Evolutionary conservation across 164 flowering plant species (phyloP).

Genomic region (Vitis riparia): DNA sequence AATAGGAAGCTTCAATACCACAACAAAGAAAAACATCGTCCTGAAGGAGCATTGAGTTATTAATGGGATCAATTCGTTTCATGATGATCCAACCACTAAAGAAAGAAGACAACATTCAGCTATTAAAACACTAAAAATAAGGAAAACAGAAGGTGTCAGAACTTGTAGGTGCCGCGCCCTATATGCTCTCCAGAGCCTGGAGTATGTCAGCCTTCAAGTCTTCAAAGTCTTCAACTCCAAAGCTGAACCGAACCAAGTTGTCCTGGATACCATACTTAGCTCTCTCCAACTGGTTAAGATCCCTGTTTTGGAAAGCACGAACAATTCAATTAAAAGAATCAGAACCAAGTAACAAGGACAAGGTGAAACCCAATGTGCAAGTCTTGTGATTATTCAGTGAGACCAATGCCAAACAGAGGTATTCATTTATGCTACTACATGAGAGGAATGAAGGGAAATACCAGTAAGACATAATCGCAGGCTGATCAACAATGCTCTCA

Average conservation of each 20-base stretch:
- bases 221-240: slow-evolving; percentile 91
- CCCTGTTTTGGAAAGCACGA: slow-evolving; percentile 49
- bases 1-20: neutral
- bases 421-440: too few species aligned
- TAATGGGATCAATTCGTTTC: neutral
- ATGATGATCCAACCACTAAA: slow-evolving; percentile 10
- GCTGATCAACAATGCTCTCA: slow-evolving; percentile 98
- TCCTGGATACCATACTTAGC: slow-evolving; percentile 77
- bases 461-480: slow-evolving; percentile 99
- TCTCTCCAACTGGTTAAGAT: slow-evolving; percentile 68
- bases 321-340: neutral
- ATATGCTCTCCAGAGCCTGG: slow-evolving; percentile 76
- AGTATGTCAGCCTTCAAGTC: slow-evolving; percentile 88
- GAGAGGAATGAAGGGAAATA: slow-evolving; percentile 15
- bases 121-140: slow-evolving; percentile 9
- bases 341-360: neutral
- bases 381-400: too few species aligned
- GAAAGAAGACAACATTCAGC: too few species aligned
- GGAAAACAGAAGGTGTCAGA: neutral
- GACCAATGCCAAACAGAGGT: too few species aligned
- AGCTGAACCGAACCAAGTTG: slow-evolving; percentile 90
- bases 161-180: slow-evolving; percentile 10
- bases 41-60: neutral
- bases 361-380: neutral
- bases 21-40: neutral